These are phyloP conservation scores for Acarospora socialis DNA, from an alignment of 2,329 filamentous ascomycete species.

Conservation along the genomic window DNA sequence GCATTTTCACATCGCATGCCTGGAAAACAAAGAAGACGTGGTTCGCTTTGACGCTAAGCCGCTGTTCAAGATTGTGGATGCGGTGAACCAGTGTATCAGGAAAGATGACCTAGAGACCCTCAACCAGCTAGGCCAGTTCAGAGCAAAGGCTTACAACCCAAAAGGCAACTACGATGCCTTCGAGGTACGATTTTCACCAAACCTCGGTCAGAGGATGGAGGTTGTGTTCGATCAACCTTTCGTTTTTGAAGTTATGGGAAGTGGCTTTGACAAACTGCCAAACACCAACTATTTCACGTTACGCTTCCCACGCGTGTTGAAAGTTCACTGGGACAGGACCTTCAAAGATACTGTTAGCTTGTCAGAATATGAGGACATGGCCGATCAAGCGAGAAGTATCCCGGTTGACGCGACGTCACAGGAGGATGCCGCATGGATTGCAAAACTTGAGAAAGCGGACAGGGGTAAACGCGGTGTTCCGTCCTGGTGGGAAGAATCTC, in stretches of 20 bases:
- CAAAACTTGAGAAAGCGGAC: slow-evolving; percentile 43
- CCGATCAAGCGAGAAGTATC: slow-evolving; percentile 39
- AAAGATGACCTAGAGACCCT: slow-evolving; percentile 38
- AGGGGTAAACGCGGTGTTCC: slow-evolving; percentile 3
- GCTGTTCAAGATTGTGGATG: slow-evolving; percentile 51
- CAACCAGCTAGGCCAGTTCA: slow-evolving; percentile 32
- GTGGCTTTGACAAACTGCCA: slow-evolving; percentile 59
- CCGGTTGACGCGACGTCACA: slow-evolving; percentile 41
- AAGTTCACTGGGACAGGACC: slow-evolving; percentile 62
- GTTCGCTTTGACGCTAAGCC: slow-evolving; percentile 38
- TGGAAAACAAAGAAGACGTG: slow-evolving; percentile 52
- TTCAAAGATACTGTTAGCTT: slow-evolving; percentile 57
- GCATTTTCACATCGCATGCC: slow-evolving; percentile 65
- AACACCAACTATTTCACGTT: slow-evolving; percentile 59
- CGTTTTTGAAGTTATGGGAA: slow-evolving; percentile 67
- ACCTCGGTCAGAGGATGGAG: slow-evolving; percentile 26
- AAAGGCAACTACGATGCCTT: slow-evolving; percentile 24
- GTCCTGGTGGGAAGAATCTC: slow-evolving; percentile 6
- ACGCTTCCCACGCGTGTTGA: slow-evolving; percentile 61
- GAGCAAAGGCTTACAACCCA: slow-evolving; percentile 25
- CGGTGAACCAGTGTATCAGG: slow-evolving; percentile 40
- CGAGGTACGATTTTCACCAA: slow-evolving; percentile 33
- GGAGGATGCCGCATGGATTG: slow-evolving; percentile 48
- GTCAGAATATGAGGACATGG: slow-evolving; percentile 53
- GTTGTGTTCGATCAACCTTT: slow-evolving; percentile 53